Evolutionary conservation across 306 rosid species (phyloP), one percentile per base, ranked within the genome.

Genomic region (Citrullus amarus): DNA sequence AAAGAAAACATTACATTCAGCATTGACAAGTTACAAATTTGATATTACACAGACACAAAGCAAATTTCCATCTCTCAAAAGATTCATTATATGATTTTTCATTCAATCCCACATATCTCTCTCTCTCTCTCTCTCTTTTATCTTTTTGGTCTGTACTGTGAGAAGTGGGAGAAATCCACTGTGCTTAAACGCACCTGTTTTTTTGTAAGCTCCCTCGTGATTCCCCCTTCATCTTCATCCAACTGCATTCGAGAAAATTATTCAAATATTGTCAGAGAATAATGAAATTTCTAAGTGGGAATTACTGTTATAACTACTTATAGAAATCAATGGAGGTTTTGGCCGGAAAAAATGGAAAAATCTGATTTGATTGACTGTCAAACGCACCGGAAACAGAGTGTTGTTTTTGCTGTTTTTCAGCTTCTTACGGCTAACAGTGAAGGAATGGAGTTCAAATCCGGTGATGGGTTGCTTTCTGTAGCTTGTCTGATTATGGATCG

Each of bases 401-500:
- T 61, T n/a, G 11, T 1, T 55, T 3, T 28, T 6, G 0, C 3
- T 8, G 2, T 3, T 28, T 55, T 57, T 58, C 57, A 76, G 68
- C 54, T 58, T 55, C 79, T 76, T 1, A 56, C 79, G 51, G 79
- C 20, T 50, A 76, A 41, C 56, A 76, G 14, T 76, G 79, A 76
- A n/a, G 68, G 79, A 76, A 76, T 76, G 20, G 79, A 57, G 48
- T 38, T 20, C 55, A 76, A 76, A 41, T 76, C 51, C 28, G 79
- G 79, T 3, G 41, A 2, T 36, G 76, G 76, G 10, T 71, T 71
- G 76, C 50, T 46, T 28, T 71, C 76, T 71, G 76, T 25, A 25
- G 76, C 76, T 71, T 71, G 76, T 46, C 76, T 46, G 69, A 58
- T 81, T 15, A 89, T 86, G 56, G 80, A 71, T 81, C 63, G 86